A percentile compares a stretch with the other conserved stretches of the same genome.
Evolutionary conservation across 495 filamentous ascomycete species (phyloP).

Genomic region (Entonaema liquescens): DNA sequence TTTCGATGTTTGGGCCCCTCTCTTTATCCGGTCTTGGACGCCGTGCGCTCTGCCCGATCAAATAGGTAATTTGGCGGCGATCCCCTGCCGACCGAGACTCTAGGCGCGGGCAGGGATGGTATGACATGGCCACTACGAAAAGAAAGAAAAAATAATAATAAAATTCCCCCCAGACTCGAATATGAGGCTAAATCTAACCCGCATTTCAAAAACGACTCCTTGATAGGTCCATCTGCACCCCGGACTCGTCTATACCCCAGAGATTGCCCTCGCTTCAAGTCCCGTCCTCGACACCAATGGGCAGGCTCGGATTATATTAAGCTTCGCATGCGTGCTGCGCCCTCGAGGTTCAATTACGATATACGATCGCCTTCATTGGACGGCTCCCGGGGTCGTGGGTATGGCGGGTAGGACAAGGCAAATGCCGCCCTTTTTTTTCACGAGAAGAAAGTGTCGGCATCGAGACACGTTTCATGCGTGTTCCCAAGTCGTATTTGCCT

Average conservation of each 20-base stretch:
- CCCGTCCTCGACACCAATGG: conserved; percentile 26
- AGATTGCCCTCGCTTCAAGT: conserved; percentile 29
- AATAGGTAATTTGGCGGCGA: conserved; percentile 32
- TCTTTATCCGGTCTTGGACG: conserved; percentile 41
- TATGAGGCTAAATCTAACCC: conserved; percentile 45
- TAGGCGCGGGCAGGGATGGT: neutral
- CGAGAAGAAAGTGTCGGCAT: conserved; percentile 25
- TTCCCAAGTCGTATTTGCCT: conserved; percentile 24
- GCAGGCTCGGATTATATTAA: conserved; percentile 26
- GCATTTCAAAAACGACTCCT: conserved; percentile 34
- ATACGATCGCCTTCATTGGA: conserved; percentile 21
- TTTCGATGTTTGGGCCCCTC: conserved; percentile 10
- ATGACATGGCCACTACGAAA: neutral
- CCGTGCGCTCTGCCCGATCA: conserved; percentile 19
- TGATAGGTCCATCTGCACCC: conserved; percentile 35
- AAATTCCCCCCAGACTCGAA: conserved; percentile 14
- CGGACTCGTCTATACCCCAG: conserved; percentile 39
- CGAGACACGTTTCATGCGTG: conserved; percentile 24
- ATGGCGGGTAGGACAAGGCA: conserved; percentile 23
- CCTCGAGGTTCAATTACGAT: conserved; percentile 11
- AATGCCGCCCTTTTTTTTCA: conserved; percentile 7
- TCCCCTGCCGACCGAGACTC: neutral
- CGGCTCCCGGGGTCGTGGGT: conserved; percentile 9
- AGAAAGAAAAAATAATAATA: too few relatives aligned
- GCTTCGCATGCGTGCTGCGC: conserved; percentile 11